phyloP scores from a whole-genome alignment of 1,139 yeast species.

The Saccharomyces hybrid region DNA sequence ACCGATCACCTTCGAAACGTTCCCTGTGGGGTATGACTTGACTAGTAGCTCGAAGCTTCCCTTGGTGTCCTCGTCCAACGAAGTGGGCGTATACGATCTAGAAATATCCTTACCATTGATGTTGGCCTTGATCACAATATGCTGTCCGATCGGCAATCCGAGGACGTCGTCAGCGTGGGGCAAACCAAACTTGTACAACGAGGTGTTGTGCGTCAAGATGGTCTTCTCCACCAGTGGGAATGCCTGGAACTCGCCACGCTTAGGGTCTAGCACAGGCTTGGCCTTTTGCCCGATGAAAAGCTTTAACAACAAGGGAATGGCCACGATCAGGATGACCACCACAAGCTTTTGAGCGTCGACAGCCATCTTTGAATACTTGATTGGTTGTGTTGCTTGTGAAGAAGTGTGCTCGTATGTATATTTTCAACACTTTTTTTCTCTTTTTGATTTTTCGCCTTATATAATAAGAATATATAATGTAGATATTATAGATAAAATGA shows the following conservation, averaged over 20 bases:
- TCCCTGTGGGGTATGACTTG: slow-evolving; percentile 89
- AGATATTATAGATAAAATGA: background rate
- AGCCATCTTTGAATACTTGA: background rate
- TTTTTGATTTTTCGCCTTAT: background rate
- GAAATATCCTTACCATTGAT: slow-evolving; percentile 77
- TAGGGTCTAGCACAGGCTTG: slow-evolving; percentile 5
- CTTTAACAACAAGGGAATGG: background rate
- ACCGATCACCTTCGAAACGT: slow-evolving; percentile 71
- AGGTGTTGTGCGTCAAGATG: slow-evolving; percentile 71
- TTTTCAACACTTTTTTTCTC: background rate
- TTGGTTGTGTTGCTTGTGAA: background rate
- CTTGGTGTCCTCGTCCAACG: slow-evolving; percentile 66
- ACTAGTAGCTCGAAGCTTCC: slow-evolving; percentile 87
- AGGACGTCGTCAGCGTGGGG: slow-evolving; percentile 68
- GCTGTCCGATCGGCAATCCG: slow-evolving; percentile 95
- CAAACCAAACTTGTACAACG: slow-evolving; percentile 76
- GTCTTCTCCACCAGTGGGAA: slow-evolving; percentile 81
- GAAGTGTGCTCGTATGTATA: background rate
- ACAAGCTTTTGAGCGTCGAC: background rate
- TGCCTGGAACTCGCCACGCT: slow-evolving; percentile 58
- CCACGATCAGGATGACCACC: background rate
- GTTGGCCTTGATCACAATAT: slow-evolving; percentile 67
- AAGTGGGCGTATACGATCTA: slow-evolving; percentile 90
- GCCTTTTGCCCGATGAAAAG: background rate
- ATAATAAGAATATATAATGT: background rate